Conservation (phyloP, 495 filamentous ascomycete species). For the Hypoxylon intermedium region DNA sequence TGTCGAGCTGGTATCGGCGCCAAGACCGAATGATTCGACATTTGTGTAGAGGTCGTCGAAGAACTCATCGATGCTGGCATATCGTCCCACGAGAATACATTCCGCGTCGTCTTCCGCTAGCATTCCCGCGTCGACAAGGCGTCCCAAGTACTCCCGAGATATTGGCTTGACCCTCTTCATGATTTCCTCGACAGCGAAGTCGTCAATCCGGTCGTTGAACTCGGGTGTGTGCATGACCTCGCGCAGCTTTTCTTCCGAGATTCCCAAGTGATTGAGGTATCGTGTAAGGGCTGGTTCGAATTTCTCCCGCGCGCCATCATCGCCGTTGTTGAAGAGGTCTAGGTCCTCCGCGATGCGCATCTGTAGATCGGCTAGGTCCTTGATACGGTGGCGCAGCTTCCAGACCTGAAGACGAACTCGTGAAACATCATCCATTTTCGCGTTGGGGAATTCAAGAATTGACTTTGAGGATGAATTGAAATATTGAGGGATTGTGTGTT, state of each 20-base stretch:
- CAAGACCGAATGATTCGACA: conserved; percentile 1
- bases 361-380: background rate
- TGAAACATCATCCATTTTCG: background rate
- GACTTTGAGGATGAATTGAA: background rate
- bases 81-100: conserved; percentile 14
- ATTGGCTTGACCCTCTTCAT: conserved; percentile 16
- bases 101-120: conserved; percentile 13
- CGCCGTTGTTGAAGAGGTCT: background rate
- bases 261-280: conserved; percentile 12
- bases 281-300: conserved; percentile 5
- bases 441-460: too few relatives aligned
- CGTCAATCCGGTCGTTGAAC: background rate
- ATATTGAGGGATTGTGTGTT: too few relatives aligned
- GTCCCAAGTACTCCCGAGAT: background rate
- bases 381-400: background rate
- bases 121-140: background rate
- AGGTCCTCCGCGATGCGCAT: conserved; percentile 1
- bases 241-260: conserved; percentile 9
- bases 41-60: conserved; percentile 6
- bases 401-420: background rate
- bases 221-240: conserved; percentile 3
- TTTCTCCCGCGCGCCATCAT: background rate
- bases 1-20: too few relatives aligned
- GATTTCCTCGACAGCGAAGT: conserved; percentile 10
- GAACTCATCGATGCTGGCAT: conserved; percentile 14